Conservation (phyloP, 306 rosid genomes). For the Cucurbita maxima region DNA sequence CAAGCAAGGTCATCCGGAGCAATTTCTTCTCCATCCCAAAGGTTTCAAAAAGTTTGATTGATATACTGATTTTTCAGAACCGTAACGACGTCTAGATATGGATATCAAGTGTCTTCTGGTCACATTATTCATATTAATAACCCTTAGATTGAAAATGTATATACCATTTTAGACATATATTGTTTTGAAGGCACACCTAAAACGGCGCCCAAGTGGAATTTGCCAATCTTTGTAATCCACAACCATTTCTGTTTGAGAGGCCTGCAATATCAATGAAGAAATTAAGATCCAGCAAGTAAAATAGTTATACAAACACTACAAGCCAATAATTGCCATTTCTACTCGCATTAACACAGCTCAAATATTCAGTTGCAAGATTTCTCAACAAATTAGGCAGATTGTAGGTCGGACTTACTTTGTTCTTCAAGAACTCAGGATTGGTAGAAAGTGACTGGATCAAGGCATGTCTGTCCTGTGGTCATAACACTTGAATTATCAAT, state of each 20-base stretch:
- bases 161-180: background rate
- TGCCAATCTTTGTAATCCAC: constrained; percentile 97
- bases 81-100: background rate
- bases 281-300: background rate
- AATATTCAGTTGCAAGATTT: background rate
- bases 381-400: background rate
- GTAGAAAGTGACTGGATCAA: constrained; percentile 78
- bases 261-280: constrained; percentile 34
- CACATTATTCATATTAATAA: background rate
- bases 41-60: background rate
- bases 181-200: constrained; percentile 42
- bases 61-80: background rate
- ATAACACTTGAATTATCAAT: background rate
- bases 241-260: constrained; percentile 55
- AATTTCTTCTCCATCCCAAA: background rate
- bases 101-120: background rate
- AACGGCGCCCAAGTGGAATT: constrained; percentile 94
- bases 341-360: background rate
- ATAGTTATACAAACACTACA: background rate
- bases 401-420: constrained; percentile 37
- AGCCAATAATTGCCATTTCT: background rate
- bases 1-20: background rate
- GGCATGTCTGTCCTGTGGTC: constrained; percentile 64
- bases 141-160: background rate
- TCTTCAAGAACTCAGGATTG: constrained; percentile 75